Evolutionary conservation across 257 asterid genomes (phyloP), one percentile per base, ranked within the genome.

Genomic region (Solanum boliviense): DNA sequence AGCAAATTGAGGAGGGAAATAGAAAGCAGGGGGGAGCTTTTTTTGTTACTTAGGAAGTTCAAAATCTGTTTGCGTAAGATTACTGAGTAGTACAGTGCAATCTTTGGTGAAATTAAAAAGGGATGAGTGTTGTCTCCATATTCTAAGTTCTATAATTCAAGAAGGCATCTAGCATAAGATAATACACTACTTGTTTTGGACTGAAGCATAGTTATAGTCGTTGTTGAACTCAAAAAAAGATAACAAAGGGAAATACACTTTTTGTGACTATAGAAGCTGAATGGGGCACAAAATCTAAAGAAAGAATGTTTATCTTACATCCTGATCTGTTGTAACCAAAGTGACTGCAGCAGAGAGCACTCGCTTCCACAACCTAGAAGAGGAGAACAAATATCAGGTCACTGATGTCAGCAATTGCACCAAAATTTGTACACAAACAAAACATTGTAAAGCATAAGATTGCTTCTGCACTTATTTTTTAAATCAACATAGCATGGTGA

Each of bases 281-380:
- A 20, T 58, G 86, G 70, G 12, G 48, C 84, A 75, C 39, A 32
- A 36, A 70, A 25, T 62, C 13, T 70, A 36, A 60, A 70, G 6
- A 74, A 5, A 31, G 72, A 34, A 87, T 35, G 41, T 48, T 48
- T 68, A 25, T 91, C 95, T 92, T 92, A 97, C 98, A 89, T 60
- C 93, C 68, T 15, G 95, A 81, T 89, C 46, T 91, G 88, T 88
- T 74, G 89, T 89, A 95, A 90, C 94, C 97, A 90, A 97, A 92
- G 92, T 92, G 96, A 87, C 83, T 81, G 84, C 94, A 90, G 93
- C 98, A 94, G 90, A 92, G 98, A 35, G 93, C 91, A 92, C 98
- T 95, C 78, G 98, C 91, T 91, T 93, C 94, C 89, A 95, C 92
- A 87, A 96, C 98, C 98, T 95, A 96, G n/a, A 88, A 86, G 27